Evolutionary conservation across 495 filamentous ascomycete genomes (phyloP).

Genomic region (Penicillium steckii): DNA sequence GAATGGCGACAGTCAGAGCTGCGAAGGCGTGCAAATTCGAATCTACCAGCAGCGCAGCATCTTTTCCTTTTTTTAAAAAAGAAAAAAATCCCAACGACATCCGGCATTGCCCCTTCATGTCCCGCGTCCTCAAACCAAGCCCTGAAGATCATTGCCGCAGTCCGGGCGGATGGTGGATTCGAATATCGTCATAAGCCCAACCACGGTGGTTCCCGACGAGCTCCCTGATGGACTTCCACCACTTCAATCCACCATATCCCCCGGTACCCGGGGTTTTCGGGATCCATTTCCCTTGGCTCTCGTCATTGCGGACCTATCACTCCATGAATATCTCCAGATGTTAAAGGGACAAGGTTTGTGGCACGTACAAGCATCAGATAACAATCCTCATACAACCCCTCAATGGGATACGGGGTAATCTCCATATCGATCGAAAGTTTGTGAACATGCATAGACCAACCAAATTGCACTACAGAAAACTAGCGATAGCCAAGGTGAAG

Average conservation of each 20-base stretch:
- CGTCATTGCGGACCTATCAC: background rate
- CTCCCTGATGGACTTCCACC: background rate
- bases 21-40: background rate
- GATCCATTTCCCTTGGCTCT: background rate
- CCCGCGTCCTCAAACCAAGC: background rate
- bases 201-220: background rate
- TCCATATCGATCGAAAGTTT: background rate
- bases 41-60: background rate
- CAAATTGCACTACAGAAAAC: background rate
- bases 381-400: background rate
- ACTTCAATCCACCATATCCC: background rate
- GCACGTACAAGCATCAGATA: background rate
- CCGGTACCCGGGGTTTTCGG: background rate
- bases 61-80: background rate
- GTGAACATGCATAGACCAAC: background rate
- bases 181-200: constrained; percentile 5
- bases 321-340: background rate
- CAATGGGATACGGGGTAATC: background rate
- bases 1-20: constrained; percentile 11
- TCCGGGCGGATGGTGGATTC: background rate
- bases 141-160: constrained; percentile 21
- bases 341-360: background rate
- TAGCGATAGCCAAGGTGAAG: background rate
- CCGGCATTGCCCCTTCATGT: background rate
- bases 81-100: no score